Conservation (phyloP, 2,329 filamentous ascomycete species). For the Hypoxylon sp. region DNA sequence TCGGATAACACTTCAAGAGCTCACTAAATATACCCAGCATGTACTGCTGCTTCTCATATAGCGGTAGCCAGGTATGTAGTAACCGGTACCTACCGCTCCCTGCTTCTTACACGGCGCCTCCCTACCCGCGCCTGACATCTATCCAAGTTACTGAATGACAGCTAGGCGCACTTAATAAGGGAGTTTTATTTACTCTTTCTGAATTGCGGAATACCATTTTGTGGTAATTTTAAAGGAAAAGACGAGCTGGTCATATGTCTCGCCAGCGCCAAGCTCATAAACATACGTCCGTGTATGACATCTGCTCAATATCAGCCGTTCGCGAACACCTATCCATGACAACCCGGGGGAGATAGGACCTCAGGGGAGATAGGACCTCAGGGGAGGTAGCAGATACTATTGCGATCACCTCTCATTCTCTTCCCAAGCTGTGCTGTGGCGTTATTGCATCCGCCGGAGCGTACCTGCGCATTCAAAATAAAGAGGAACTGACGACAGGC, state of each 20-base stretch:
- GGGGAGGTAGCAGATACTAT: background rate
- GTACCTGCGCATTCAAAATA: background rate
- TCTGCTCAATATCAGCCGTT: too few species aligned
- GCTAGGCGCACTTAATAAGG: background rate
- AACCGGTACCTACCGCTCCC: background rate
- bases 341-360: background rate
- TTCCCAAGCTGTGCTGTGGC: background rate
- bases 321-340: too few species aligned
- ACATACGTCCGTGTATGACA: background rate
- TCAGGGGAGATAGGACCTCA: background rate
- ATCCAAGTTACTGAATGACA: background rate
- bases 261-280: background rate
- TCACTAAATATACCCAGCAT: background rate
- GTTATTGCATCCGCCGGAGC: background rate
- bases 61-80: background rate
- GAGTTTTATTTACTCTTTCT: background rate
- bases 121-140: background rate
- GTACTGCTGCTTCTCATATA: background rate
- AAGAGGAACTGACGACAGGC: background rate
- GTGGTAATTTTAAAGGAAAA: background rate
- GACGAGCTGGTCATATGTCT: background rate
- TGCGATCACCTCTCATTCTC: background rate
- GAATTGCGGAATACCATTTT: background rate
- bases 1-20: background rate
- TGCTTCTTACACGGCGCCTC: background rate